A percentile compares a stretch with the other conserved stretches of the same genome.
These are phyloP conservation scores for Triticum urartu DNA, from an alignment of 176 grass and related monocot genomes.

Conservation along the genomic window DNA sequence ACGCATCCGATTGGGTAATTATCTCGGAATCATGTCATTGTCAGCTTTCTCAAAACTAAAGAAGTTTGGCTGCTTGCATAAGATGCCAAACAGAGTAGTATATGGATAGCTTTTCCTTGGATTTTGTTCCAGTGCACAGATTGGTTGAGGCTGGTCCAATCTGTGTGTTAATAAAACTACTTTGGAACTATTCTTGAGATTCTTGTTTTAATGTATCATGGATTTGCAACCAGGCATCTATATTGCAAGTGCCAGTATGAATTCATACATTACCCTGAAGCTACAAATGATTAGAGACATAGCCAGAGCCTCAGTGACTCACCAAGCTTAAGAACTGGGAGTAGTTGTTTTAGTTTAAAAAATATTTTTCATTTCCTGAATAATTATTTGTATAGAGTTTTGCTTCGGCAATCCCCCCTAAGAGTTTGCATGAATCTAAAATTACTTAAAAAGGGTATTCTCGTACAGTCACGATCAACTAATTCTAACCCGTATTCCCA, in stretches of 20 bases:
- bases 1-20: conserved; percentile 79
- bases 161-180: conserved; percentile 2
- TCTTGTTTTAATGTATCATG: conserved; percentile 13
- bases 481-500: too few relatives aligned
- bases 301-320: neutral
- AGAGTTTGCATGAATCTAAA: too few relatives aligned
- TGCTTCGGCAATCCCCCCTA: too few relatives aligned
- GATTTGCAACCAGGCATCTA: conserved; percentile 12
- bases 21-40: neutral
- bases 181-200: neutral
- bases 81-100: neutral
- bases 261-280: neutral
- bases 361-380: neutral
- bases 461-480: too few relatives aligned
- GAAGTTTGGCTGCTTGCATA: neutral
- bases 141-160: neutral
- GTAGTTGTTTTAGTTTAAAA: neutral
- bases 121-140: neutral
- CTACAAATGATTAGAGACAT: neutral
- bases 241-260: conserved; percentile 10
- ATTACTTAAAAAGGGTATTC: too few relatives aligned
- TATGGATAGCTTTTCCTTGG: neutral
- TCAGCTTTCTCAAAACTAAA: neutral
- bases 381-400: too few relatives aligned
- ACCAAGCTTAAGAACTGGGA: neutral